Base-by-base conservation (phyloP, 208 protist species). In the Trypanosoma brucei region DNA sequence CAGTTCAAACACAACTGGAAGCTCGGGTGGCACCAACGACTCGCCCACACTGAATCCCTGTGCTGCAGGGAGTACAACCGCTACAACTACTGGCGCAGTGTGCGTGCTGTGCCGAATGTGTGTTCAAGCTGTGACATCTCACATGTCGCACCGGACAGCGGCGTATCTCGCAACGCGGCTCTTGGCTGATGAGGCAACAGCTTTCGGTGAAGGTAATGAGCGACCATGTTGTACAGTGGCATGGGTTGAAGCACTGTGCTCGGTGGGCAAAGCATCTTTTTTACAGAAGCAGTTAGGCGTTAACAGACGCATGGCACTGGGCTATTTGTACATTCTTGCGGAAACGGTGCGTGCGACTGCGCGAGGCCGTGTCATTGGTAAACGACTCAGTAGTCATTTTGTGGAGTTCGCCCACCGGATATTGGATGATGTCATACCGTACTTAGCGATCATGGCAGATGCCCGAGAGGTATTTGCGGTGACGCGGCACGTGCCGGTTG, bases 181-280 rank as follows among this genome's bases (percentile, higher is more conserved):
- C 2, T 56, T 94, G 34, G 84, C 74, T 55, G 85, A 91, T 59
- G 72, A 68, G 8, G 79, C 78, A 1, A 72, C 84, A 3, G 61
- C 58, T 0, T 79, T 83, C 54, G 88, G 88, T 35, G 77, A 91
- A 57, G 88, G 88, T n/a, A 94, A 94, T 55, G 88, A 90, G 34
- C 74, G 83, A 0, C 88, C 88, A 13, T 88, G 69, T 55, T 89
- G 82, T 61, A 88, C 78, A 13, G 54, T 61, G 3, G 78, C 84
- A 60, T 94, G 88, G 85, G 67, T 65, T 5, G 55, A 75, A 2
- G 88, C 77, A 9, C 66, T 94, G 3, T 68, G 79, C 30, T 52
- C 45, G 31, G 33, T 53, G 13, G 62, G 55, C 14, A 33, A n/a
- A 7, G 48, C 60, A 34, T 57, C 52, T 33, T 62, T 48, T 40